Conservation (phyloP, 108 stramenopile species). For the Skeletonema grethae region DNA sequence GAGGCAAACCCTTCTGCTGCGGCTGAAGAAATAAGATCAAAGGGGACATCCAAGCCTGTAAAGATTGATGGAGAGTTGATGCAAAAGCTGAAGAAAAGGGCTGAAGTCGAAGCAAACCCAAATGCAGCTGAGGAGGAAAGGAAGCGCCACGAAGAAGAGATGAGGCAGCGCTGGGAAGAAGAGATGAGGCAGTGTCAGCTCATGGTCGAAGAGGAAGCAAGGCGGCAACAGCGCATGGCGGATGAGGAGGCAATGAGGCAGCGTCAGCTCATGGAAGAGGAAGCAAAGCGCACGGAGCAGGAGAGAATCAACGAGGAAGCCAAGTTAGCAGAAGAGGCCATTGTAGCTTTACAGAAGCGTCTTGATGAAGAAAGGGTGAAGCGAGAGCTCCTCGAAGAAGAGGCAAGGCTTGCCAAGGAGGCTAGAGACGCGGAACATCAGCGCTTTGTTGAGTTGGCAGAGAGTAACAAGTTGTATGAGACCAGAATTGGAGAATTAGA, state of each 20-base stretch:
- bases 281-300: neutral
- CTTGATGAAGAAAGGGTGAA: conserved; percentile 1
- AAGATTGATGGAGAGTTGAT: neutral
- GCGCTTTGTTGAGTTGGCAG: conserved; percentile 1
- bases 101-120: neutral
- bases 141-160: neutral
- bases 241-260: neutral
- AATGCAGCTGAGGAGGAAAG: neutral
- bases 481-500: conserved; percentile 1
- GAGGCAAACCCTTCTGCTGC: too few relatives aligned
- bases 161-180: neutral
- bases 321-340: neutral
- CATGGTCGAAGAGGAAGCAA: neutral
- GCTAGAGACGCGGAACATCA: neutral
- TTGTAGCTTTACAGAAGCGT: neutral
- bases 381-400: neutral
- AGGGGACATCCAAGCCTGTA: too few relatives aligned
- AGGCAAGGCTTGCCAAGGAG: neutral
- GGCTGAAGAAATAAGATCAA: too few relatives aligned
- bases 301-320: conserved; percentile 1
- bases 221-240: neutral
- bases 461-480: neutral
- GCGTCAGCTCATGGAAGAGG: neutral
- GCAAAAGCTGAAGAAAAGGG: neutral
- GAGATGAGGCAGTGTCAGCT: neutral